phyloP scores from a whole-genome alignment of 2,329 filamentous ascomycete genomes.

The Colletotrichum truncatum region DNA sequence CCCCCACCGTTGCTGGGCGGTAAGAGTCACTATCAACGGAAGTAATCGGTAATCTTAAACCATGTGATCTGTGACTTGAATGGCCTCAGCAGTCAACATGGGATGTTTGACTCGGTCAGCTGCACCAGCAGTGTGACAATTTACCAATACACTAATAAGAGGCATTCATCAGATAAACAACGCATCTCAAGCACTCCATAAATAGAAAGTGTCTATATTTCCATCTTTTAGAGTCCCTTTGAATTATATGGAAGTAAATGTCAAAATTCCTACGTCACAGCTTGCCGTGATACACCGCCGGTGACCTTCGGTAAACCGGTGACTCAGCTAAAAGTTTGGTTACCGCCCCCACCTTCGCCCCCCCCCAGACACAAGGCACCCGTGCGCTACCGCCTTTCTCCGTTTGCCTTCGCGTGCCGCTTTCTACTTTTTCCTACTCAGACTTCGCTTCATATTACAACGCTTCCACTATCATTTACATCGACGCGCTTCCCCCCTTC shows the following conservation, averaged over 20 bases:
- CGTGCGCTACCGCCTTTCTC: slow-evolving; percentile 9
- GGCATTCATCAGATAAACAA: no score
- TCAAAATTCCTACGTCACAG: no score
- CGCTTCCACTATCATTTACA: neutral
- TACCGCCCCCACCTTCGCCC: slow-evolving; percentile 7
- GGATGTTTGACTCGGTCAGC: neutral
- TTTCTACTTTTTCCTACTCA: neutral
- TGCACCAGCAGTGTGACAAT: neutral
- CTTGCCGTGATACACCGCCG: neutral
- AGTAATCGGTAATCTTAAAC: no score
- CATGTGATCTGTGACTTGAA: neutral
- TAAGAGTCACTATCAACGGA: no score
- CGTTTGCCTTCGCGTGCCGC: neutral
- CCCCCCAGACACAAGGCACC: neutral
- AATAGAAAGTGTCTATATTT: no score
- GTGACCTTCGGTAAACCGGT: neutral
- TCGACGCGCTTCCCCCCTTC: neutral
- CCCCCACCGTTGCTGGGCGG: no score
- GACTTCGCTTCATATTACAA: neutral
- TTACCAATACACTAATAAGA: no score
- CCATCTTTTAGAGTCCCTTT: no score
- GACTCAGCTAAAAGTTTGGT: neutral
- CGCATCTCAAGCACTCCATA: no score
- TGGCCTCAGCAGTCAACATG: neutral
- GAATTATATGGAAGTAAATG: no score